These are phyloP conservation scores for Cordyceps javanica DNA, from an alignment of 2,329 filamentous ascomycete genomes.

Conservation along the genomic window DNA sequence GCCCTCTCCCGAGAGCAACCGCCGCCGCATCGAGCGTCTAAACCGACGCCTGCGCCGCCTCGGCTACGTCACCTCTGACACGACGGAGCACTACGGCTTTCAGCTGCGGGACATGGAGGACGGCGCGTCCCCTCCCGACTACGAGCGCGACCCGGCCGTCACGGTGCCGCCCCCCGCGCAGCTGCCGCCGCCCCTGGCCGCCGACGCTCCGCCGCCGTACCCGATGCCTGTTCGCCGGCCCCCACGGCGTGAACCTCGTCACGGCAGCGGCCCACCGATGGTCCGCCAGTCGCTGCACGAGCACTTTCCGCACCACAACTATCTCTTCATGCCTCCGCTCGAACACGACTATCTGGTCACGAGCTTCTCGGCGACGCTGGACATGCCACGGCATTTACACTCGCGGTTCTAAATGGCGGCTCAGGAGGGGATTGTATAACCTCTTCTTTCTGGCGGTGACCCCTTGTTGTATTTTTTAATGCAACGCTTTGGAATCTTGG, in stretches of 20 bases:
- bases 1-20: background rate
- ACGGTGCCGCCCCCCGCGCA: background rate
- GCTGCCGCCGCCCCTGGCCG: background rate
- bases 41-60: conserved; percentile 6
- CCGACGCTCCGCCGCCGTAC: conserved; percentile 6
- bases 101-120: conserved; percentile 2
- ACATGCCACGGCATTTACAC: conserved; percentile 1
- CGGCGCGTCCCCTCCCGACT: background rate
- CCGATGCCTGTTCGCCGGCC: background rate
- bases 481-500: no score
- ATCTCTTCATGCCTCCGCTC: conserved; percentile 3
- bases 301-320: background rate
- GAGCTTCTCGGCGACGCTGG: background rate
- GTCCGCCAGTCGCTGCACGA: background rate
- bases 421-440: background rate
- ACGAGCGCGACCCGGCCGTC: background rate
- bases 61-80: background rate
- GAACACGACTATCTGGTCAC: background rate
- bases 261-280: background rate
- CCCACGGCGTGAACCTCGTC: background rate
- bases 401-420: background rate
- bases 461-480: no score
- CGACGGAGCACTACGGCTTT: background rate
- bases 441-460: no score
- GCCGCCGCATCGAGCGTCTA: background rate